These are phyloP conservation scores for Trifolium repens DNA, from an alignment of 306 rosid species.

Conservation along the genomic window DNA sequence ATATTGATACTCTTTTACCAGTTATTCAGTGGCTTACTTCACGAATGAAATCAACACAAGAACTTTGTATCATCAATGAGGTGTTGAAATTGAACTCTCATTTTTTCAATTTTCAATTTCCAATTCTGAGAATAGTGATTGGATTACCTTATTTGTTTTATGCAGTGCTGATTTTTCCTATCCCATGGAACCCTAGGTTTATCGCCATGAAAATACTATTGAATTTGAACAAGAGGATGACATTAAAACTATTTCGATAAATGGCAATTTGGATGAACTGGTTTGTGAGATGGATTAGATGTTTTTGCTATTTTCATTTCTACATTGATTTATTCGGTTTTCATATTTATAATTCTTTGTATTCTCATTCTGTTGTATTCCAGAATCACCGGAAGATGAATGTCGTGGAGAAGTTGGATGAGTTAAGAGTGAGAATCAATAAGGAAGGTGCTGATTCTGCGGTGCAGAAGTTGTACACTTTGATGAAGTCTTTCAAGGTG, in stretches of 20 bases:
- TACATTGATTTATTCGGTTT: conserved; percentile 27
- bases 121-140: conserved; percentile 1
- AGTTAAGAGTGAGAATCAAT: conserved; percentile 52
- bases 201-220: conserved; percentile 31
- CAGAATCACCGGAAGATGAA: conserved; percentile 55
- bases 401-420: conserved; percentile 53
- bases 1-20: conserved; percentile 46
- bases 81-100: conserved; percentile 26
- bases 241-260: conserved; percentile 11
- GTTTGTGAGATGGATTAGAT: conserved; percentile 49
- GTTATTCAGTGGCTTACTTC: conserved; percentile 56
- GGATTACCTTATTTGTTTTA: conserved; percentile 12
- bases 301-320: neutral
- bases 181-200: conserved; percentile 38
- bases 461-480: conserved; percentile 57
- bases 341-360: neutral
- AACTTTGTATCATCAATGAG: conserved; percentile 33
- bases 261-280: conserved; percentile 53
- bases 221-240: conserved; percentile 24
- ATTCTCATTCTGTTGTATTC: conserved; percentile 8
- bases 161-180: conserved; percentile 27
- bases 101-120: neutral
- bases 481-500: conserved; percentile 67
- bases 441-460: conserved; percentile 56
- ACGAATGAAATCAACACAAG: conserved; percentile 35